Percentiles rank a stretch among this genome's conserved stretches.
phyloP scores from a whole-genome alignment of 768 basidiomycete genomes.

The Leccinum rimulosum region DNA sequence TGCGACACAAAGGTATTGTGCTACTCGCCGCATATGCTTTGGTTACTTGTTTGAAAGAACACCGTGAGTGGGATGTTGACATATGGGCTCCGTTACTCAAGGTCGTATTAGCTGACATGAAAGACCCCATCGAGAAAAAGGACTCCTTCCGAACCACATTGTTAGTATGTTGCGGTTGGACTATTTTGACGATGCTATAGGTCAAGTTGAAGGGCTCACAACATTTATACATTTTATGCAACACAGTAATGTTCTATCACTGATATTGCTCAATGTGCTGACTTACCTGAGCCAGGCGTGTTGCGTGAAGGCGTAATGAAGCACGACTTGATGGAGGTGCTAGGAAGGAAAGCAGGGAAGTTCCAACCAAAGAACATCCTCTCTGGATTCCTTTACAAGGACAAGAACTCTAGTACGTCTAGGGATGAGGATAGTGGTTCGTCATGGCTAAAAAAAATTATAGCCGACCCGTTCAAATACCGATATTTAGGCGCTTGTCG shows the following conservation, averaged over 20 bases:
- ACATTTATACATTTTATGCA: slow-evolving; percentile 21
- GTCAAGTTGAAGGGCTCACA: slow-evolving; percentile 24
- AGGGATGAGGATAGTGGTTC: not conserved
- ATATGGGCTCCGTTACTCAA: not conserved
- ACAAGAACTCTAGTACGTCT: slow-evolving; percentile 19
- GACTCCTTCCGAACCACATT: slow-evolving; percentile 10
- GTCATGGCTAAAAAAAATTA: not conserved
- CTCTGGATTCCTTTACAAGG: slow-evolving; percentile 23
- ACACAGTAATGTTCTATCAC: slow-evolving; percentile 9
- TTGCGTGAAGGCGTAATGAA: slow-evolving; percentile 12
- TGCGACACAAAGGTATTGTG: slow-evolving; percentile 13
- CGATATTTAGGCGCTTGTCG: slow-evolving; percentile 7
- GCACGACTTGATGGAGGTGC: slow-evolving; percentile 19
- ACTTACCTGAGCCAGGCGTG: slow-evolving; percentile 6
- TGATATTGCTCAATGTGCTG: not conserved
- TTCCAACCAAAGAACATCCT: slow-evolving; percentile 12
- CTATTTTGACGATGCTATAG: slow-evolving; percentile 26
- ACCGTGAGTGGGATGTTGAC: slow-evolving; percentile 6
- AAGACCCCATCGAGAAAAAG: slow-evolving; percentile 2
- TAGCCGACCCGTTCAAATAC: not conserved
- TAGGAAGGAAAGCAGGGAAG: slow-evolving; percentile 14
- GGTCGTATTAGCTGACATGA: slow-evolving; percentile 12
- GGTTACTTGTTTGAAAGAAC: slow-evolving; percentile 12
- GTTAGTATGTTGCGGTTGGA: slow-evolving; percentile 21
- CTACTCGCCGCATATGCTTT: slow-evolving; percentile 24